phyloP scores from a whole-genome alignment of 192 early-diverging fungal species.

The Backusella psychrophila region DNA sequence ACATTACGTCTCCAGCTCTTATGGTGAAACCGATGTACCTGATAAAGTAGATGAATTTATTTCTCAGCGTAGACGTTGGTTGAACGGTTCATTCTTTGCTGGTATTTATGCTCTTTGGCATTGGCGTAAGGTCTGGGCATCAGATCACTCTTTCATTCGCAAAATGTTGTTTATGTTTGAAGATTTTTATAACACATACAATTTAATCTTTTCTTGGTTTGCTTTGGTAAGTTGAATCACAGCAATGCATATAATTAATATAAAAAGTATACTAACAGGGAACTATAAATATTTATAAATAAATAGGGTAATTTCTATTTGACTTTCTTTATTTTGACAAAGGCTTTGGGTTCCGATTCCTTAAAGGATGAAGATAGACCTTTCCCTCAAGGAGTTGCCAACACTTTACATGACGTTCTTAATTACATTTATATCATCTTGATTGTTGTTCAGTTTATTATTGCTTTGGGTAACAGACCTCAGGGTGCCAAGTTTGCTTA shows the following conservation, averaged over 20 bases:
- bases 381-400: constrained; percentile 40
- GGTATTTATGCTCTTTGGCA: constrained; percentile 66
- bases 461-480: constrained; percentile 91
- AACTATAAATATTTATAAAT: constrained; percentile 2
- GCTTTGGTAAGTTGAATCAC: constrained; percentile 50
- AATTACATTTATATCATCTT: constrained; percentile 57
- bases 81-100: constrained; percentile 83
- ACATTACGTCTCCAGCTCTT: constrained; percentile 69
- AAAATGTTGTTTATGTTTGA: constrained; percentile 77
- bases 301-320: constrained; percentile 66
- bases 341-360: constrained; percentile 37
- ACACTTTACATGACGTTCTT: constrained; percentile 39
- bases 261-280: not conserved
- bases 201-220: constrained; percentile 91
- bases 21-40: constrained; percentile 81
- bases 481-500: constrained; percentile 81
- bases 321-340: constrained; percentile 52
- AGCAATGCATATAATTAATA: not conserved
- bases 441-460: constrained; percentile 79
- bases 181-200: constrained; percentile 81
- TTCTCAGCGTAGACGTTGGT: constrained; percentile 79
- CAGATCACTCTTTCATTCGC: constrained; percentile 65
- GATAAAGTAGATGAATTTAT: constrained; percentile 64
- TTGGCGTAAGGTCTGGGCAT: constrained; percentile 60
- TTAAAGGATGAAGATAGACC: constrained; percentile 18